Evolutionary conservation across 805 yeast genomes (phyloP), one percentile per base, ranked within the genome.

Genomic region (Jamesozyma gamospora): DNA sequence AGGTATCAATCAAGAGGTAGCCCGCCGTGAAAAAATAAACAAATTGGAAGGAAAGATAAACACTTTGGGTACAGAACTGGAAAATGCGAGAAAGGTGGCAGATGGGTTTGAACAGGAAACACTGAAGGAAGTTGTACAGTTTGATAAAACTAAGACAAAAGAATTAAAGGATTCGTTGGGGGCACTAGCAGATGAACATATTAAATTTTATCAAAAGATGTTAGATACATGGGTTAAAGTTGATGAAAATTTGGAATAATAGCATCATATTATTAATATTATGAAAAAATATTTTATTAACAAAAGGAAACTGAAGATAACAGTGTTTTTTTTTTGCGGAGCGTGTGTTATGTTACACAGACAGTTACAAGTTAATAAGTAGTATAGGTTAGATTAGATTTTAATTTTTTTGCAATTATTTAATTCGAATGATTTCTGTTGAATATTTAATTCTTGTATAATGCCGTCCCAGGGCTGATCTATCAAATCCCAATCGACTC

Each of bases 91-190:
- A 48, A 58, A 62, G 29, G 62, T 71, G 2, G 69, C 74, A 9
- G 75, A 70, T 41, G 65, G 69, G 32, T 76, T 73, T 50, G 82
- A 77, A 46, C 71, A 72, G 43, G 73, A 74, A 41, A 72, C 77
- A 2, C 49, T 72, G 29, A 70, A 72, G 48, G 83, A 77, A 52
- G 69, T 77, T 29, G 64, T 68, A 24, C 65, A 79, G 45, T 90
- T 94, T 69, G 95, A 90, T 51, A 71, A 69, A 18, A 82, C 85
- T 45, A 87, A 87, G 60, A 75, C 84, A 25, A 67, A 70, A 28
- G 96, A 90, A 61, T 69, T 88, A 57, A 79, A 80, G 53, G 69
- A 71, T 25, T 73, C 94, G 1, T 69, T 90, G 63, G 65, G 75
- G 8, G 71, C 72, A n/a, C 66, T 90, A 42, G 82, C 94, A 36